phyloP scores from a whole-genome alignment of 371 early-diverging fungal genomes.

The Circinella minor region DNA sequence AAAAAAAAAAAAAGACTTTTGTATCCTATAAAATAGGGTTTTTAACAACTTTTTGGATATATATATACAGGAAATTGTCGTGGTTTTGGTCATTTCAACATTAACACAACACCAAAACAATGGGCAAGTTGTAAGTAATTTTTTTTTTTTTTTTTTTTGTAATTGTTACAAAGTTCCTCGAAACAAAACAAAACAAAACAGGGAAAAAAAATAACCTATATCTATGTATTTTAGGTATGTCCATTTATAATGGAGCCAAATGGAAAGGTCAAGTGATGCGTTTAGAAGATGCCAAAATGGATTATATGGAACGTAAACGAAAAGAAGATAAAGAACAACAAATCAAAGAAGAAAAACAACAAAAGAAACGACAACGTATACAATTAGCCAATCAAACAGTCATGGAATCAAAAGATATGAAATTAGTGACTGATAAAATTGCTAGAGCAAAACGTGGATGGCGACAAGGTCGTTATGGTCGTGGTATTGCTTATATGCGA shows the following conservation, averaged over 20 bases:
- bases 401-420: constrained; percentile 68
- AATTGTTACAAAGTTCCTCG: background rate
- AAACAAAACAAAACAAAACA: background rate
- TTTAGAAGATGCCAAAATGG: constrained; percentile 81
- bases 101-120: constrained; percentile 67
- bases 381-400: constrained; percentile 38
- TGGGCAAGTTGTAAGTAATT: constrained; percentile 65
- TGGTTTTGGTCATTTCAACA: constrained; percentile 76
- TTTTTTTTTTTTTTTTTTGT: background rate
- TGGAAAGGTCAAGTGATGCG: constrained; percentile 84
- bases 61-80: constrained; percentile 54
- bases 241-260: constrained; percentile 78
- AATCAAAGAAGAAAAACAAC: constrained; percentile 23
- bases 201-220: constrained; percentile 19
- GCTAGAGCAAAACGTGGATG: constrained; percentile 70
- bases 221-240: constrained; percentile 54
- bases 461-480: constrained; percentile 79
- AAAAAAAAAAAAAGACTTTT: background rate
- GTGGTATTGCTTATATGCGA: constrained; percentile 77
- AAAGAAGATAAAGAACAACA: constrained; percentile 31
- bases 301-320: constrained; percentile 60
- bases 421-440: constrained; percentile 73
- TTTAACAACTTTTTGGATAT: background rate
- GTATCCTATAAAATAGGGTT: background rate
- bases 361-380: constrained; percentile 37